Base-by-base conservation (phyloP, 2,329 filamentous ascomycete species). In the Neonectria faginata region DNA sequence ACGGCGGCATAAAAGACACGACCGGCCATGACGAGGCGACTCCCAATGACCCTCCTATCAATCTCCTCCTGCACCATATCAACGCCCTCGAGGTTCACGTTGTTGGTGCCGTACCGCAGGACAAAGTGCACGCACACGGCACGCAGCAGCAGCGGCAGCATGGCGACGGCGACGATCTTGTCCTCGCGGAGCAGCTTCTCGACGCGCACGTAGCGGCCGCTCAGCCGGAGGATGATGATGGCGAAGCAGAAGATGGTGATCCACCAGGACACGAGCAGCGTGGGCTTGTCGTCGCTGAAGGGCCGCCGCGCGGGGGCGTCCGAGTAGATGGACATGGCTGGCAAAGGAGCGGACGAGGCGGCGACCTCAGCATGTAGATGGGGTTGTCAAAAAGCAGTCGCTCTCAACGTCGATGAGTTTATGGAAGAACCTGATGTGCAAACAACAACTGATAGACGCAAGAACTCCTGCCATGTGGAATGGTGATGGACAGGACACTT, bases 241-340 rank as follows among this genome's bases (percentile, higher is more conserved):
- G 89, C 88, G 25, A 92, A 83, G 64, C 93, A 91, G 77, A 94
- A 94, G 6, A 88, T 82, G 22, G 92, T 94, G 69, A 91, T 93
- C 94, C 94, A 97, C 93, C 94, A 97, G 76, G 91, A 94, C 72
- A 97, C 93, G 67, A 97, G 84, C 53, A 97, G 83, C 0, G 94
- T 97, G 16, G 94, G 92, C 76, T 96, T 95, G 79, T 94, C 90
- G 48, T 83, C 71, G 64, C 78, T 73, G 68, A 81, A 80, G 3
- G 75, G 70, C 64, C 79, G 79, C 55, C 79, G 70, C 36, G 80
- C 79, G 59, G 85, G 85, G 33, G 85, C 81, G 7, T 79, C 74
- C 2, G 86, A 84, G 72, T 89, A 89, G 69, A 89, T 78, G 54
- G 79, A 70, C 86, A 88, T 89, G 65, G 65, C 79, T 31, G 60